Base-by-base conservation (phyloP, 1,139 yeast species). In the Saccharomycopsis crataegensis region DNA sequence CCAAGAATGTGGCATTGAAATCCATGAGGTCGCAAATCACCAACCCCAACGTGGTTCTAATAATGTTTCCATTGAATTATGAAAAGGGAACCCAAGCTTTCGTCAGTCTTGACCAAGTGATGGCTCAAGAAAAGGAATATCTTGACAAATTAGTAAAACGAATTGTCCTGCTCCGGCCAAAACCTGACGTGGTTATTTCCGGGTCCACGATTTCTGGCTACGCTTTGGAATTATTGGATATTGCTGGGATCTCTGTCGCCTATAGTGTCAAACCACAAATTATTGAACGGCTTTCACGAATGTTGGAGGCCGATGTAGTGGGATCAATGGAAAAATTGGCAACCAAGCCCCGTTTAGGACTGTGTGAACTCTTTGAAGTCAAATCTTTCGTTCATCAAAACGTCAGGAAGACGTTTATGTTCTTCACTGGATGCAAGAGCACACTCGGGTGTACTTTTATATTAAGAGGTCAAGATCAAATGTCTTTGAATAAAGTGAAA, bases 1-100 rank as follows among this genome's bases (percentile, higher is more conserved):
- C 98, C 0, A 90, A 91, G 60, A 80, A 84, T 37, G 72, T 91
- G 43, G 96, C 96, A n/a, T 73, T 87, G 46, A 88, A 84, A 63
- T 68, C 78, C 2, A 94, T 94, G 99, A 79, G 89, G 0, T 68
- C 80, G 4, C 65, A 66, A 9, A 74, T 94, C 7, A 63, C 66
- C 0, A 76, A 78, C 50, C 98, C 99, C 0, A 78, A 83, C 55
- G 85, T 94, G 46, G 82, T 94, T 54, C 73, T 94, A 37, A 76
- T 94, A 9, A 85, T 90, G 75, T 93, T 94, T 62, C 96, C 98
- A 0, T 72, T 94, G 33, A 98, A 91, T 64, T 93, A 90, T 62
- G 76, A 83, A 59, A 82, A 86, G 58, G 80, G 80, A 54, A 93
- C 85, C 54, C 79, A 76, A 46, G 80, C 76, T 50, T 86, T 90